Evolutionary conservation across 495 filamentous ascomycete genomes (phyloP), one percentile per base, ranked within the genome.

Genomic region (Cercophora samala): DNA sequence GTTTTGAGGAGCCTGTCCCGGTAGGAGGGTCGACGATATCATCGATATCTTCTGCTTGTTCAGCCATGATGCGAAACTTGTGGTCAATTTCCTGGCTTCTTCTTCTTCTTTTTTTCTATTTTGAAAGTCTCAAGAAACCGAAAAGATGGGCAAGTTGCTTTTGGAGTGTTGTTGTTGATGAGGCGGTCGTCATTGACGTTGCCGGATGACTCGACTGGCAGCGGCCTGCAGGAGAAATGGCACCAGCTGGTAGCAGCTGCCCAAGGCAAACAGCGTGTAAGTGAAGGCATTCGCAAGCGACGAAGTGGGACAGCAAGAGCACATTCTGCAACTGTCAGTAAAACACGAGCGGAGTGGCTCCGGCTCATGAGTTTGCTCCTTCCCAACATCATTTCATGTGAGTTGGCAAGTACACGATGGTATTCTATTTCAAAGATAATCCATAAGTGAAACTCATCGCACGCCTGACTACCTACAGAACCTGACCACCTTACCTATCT

Each of bases 31-130:
- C 24, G 59, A 18, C 22, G n/a, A 66, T 9, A 19, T 72, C 69
- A 4, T 63, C 61, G 5, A 21, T 18, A 52, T 74, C 66, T 55
- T 74, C 66, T 26, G 70, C 62, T 65, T 53, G 37, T 53, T 71
- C 69, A 1, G 69, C 69, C 71, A 73, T 73, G 6, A 24, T 63
- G 29, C 4, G 23, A 60, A 3, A 46, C 5, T 11, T 46, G 37
- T 13, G 13, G 2, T 46, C 9, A 17, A 17, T 1, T 18, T 18
- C 5, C 0, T n/a, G n/a, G n/a, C n/a, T n/a, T n/a, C n/a, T n/a
- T n/a, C n/a, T n/a, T n/a, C n/a, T n/a, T n/a, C n/a, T n/a, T n/a
- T n/a, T n/a, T n/a, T n/a, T n/a, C n/a, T n/a, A 13, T 8, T 46
- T 46, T 11, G 5, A 13, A 46, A 17, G 15, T 17, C 11, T 13